Conservation (phyloP, 306 rosid genomes). For the Prunus campanulata region DNA sequence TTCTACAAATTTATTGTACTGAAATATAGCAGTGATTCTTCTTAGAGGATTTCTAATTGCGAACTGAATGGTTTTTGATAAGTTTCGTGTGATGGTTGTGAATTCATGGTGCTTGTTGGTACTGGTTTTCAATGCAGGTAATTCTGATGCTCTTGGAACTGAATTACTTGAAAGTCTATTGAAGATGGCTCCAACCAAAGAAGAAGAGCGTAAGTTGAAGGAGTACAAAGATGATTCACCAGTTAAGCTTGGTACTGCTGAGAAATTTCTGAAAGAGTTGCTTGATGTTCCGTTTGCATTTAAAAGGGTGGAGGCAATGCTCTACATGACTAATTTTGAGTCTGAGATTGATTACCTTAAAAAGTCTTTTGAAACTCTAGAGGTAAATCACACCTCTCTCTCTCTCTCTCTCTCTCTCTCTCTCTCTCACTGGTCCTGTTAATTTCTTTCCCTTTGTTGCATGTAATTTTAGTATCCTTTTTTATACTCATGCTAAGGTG, state of each 20-base stretch:
- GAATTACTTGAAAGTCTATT: constrained; percentile 88
- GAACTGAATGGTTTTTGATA: not conserved
- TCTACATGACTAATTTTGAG: constrained; percentile 83
- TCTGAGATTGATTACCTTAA: constrained; percentile 85
- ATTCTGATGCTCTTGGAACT: constrained; percentile 79
- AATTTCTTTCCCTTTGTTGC: not conserved
- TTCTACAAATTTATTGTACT: not conserved
- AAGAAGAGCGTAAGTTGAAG: constrained; percentile 87
- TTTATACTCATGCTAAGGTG: not conserved
- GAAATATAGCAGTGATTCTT: not conserved
- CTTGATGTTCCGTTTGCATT: constrained; percentile 95
- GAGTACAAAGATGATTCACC: constrained; percentile 77
- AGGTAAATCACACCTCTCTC: constrained; percentile 41
- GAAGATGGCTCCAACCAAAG: constrained; percentile 98
- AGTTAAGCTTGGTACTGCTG: constrained; percentile 84
- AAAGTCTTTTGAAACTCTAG: constrained; percentile 73
- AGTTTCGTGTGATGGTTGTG: not conserved
- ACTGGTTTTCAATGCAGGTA: constrained; percentile 44
- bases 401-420: not conserved
- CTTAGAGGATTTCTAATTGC: not conserved
- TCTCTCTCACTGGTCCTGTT: not conserved
- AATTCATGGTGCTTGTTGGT: not conserved
- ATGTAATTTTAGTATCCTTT: not conserved
- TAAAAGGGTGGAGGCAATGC: constrained; percentile 91
- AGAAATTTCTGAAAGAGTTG: constrained; percentile 86